Conservation (phyloP, 139 green algal species). For the Tetraselmis chui region DNA sequence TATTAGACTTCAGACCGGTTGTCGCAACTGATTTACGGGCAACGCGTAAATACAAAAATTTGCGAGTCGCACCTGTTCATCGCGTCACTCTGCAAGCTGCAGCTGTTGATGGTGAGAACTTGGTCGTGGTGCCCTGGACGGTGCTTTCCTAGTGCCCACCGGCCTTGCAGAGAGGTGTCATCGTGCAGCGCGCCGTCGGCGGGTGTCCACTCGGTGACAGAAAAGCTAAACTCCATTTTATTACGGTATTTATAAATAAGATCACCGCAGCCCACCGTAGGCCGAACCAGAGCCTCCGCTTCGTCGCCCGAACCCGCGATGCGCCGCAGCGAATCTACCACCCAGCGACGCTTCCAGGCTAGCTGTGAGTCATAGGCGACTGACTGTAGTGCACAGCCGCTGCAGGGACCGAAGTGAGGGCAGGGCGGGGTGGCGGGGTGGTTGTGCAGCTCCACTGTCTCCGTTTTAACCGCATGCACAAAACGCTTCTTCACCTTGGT, state of each 20-base stretch:
- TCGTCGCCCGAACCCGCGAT: not conserved
- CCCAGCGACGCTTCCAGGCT: slow-evolving; percentile 43
- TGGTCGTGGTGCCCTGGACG: slow-evolving; percentile 12
- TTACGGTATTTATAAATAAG: slow-evolving; percentile 64
- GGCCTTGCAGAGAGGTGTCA: not conserved
- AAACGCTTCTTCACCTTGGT: slow-evolving; percentile 21
- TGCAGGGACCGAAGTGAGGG: slow-evolving; percentile 58
- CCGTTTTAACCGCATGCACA: slow-evolving; percentile 35
- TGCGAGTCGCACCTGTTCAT: too few relatives aligned
- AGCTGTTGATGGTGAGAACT: slow-evolving; percentile 35
- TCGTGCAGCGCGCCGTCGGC: slow-evolving; percentile 9
- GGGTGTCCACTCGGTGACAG: not conserved
- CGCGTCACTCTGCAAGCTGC: slow-evolving; percentile 20
- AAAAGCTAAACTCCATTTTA: slow-evolving; percentile 50
- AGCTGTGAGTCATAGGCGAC: slow-evolving; percentile 70
- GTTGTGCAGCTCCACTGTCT: slow-evolving; percentile 27
- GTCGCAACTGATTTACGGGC: too few relatives aligned
- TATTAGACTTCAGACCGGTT: too few relatives aligned
- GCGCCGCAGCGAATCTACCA: not conserved
- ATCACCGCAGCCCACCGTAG: slow-evolving; percentile 31
- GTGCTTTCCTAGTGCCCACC: slow-evolving; percentile 28
- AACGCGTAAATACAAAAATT: too few relatives aligned
- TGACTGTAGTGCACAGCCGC: slow-evolving; percentile 76
- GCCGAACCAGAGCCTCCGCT: slow-evolving; percentile 24
- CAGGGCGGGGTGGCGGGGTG: slow-evolving; percentile 44